Conservation (phyloP, 148 eudicot species). For the Suaeda aralocaspica region DNA sequence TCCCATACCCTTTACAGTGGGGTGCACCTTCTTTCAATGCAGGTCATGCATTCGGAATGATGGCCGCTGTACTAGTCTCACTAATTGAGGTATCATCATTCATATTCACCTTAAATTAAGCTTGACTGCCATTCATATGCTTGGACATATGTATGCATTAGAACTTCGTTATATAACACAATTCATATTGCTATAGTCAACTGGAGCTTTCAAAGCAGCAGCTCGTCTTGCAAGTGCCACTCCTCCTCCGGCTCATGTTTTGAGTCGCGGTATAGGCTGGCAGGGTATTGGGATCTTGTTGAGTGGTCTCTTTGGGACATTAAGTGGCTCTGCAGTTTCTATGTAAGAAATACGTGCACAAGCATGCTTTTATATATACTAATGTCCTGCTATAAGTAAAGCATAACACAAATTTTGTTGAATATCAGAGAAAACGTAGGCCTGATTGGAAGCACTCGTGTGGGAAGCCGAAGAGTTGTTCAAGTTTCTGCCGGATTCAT, state of each 20-base stretch:
- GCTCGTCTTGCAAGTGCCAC: conserved; percentile 98
- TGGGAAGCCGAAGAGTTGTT: conserved; percentile 92
- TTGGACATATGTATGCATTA: not conserved
- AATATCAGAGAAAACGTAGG: conserved; percentile 85
- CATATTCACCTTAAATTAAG: not conserved
- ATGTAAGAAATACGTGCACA: conserved; percentile 46
- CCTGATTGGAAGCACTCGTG: conserved; percentile 91
- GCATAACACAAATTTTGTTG: conserved; percentile 5
- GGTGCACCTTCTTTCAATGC: conserved; percentile 96
- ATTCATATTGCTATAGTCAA: conserved; percentile 46
- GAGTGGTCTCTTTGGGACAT: conserved; percentile 87
- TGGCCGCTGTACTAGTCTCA: conserved; percentile 96
- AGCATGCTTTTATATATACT: not conserved
- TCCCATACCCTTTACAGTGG: conserved; percentile 98
- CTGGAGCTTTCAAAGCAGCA: conserved; percentile 94
- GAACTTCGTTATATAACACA: not conserved
- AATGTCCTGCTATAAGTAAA: not conserved
- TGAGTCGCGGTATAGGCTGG: conserved; percentile 99
- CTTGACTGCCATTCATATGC: not conserved
- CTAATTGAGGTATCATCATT: conserved; percentile 62
- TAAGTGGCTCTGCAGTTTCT: conserved; percentile 90
- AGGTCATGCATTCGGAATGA: conserved; percentile 96
- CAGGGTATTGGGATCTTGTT: conserved; percentile 96
- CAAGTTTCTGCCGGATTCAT: conserved; percentile 98
- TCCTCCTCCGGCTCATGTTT: conserved; percentile 97